These are phyloP conservation scores for Coffea eugenioides DNA, from an alignment of 257 asterid species.

Conservation along the genomic window DNA sequence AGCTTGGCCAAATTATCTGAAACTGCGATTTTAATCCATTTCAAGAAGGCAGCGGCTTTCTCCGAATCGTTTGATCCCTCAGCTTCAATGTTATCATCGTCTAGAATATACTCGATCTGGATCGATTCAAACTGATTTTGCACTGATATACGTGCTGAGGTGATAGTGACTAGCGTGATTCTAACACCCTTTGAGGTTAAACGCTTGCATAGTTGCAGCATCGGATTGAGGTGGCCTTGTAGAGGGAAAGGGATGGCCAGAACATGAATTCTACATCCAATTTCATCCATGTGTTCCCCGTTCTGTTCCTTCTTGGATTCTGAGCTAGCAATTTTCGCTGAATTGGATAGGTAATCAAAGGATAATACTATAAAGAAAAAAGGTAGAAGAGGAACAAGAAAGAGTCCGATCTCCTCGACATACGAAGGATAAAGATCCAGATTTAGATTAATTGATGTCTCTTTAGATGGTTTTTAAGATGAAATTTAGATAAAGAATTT, in stretches of 20 bases:
- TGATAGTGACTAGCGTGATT: conserved; percentile 32
- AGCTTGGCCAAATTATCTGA: conserved; percentile 19
- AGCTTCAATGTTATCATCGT: conserved; percentile 21
- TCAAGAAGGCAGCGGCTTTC: conserved; percentile 9
- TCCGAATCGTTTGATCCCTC: conserved; percentile 14
- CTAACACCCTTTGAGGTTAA: conserved; percentile 35
- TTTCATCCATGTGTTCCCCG: neutral
- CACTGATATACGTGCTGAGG: conserved; percentile 6
- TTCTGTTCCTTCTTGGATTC: neutral
- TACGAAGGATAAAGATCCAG: too few relatives aligned
- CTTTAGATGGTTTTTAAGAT: too few relatives aligned
- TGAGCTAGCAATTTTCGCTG: too few relatives aligned
- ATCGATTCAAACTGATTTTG: conserved; percentile 16
- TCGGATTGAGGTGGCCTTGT: conserved; percentile 62
- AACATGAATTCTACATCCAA: conserved; percentile 13
- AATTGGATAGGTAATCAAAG: too few relatives aligned
- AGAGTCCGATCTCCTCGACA: too few relatives aligned
- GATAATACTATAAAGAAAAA: too few relatives aligned
- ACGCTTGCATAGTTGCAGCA: conserved; percentile 45
- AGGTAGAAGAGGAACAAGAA: too few relatives aligned
- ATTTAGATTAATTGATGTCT: too few relatives aligned
- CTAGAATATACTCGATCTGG: conserved; percentile 21
- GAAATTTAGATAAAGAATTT: too few relatives aligned
- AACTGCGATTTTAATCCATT: conserved; percentile 15
- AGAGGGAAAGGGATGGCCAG: conserved; percentile 45